Evolutionary conservation across 805 yeast genomes (phyloP).

Genomic region (Monosporozyma solicola): DNA sequence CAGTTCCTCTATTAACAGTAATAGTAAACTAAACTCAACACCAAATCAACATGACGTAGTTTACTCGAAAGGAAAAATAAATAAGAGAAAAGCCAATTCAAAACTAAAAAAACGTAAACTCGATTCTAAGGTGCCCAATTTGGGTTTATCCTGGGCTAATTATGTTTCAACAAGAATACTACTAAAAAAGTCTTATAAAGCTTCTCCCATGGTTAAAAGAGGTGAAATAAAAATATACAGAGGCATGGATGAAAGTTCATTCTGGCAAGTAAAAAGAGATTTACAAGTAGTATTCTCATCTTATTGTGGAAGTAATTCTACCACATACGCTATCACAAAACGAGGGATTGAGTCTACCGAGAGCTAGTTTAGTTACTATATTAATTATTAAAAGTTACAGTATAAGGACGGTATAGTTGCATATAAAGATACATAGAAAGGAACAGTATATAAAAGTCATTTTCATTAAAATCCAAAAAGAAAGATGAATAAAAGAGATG

Average conservation of each 20-base stretch:
- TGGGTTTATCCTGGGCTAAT: constrained; percentile 50
- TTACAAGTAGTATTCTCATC: constrained; percentile 37
- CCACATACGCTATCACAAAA: constrained; percentile 17
- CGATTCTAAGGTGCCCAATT: constrained; percentile 39
- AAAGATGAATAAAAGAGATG: no score
- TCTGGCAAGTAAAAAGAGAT: constrained; percentile 30
- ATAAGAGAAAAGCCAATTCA: neutral
- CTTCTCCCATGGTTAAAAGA: constrained; percentile 25
- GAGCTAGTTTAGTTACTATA: neutral
- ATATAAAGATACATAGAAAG: neutral
- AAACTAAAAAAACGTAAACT: constrained; percentile 24
- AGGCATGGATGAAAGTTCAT: constrained; percentile 25
- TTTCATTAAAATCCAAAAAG: neutral
- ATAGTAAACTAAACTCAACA: neutral
- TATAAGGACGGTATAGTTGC: neutral
- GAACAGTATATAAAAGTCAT: neutral
- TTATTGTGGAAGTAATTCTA: constrained; percentile 18
- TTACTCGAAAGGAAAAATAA: neutral
- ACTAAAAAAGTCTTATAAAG: constrained; percentile 36
- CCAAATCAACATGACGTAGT: neutral
- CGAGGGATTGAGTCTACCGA: constrained; percentile 20
- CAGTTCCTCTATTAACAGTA: neutral
- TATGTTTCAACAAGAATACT: constrained; percentile 42
- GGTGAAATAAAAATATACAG: constrained; percentile 28
- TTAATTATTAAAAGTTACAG: neutral